These are phyloP conservation scores for Agroathelia rolfsii DNA, from an alignment of 1,284 basidiomycete species.

Conservation along the genomic window DNA sequence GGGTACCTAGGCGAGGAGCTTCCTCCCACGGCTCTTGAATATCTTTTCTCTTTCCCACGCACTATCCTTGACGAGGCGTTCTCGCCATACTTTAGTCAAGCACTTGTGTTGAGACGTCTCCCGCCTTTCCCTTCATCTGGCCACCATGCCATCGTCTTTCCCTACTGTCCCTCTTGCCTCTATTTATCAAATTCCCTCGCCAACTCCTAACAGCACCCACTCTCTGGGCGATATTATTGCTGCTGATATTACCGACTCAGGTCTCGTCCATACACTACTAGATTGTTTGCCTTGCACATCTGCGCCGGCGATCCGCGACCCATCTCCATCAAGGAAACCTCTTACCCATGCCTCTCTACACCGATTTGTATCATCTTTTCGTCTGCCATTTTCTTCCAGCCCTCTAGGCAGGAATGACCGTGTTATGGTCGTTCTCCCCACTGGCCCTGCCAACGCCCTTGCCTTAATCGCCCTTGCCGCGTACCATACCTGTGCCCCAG, in stretches of 20 bases:
- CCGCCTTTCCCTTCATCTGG: too few relatives aligned
- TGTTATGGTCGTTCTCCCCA: conserved; percentile 32
- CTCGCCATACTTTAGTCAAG: too few relatives aligned
- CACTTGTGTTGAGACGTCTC: too few relatives aligned
- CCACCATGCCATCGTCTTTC: too few relatives aligned
- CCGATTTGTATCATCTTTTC: conserved; percentile 27
- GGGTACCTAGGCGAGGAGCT: too few relatives aligned
- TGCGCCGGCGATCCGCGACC: conserved; percentile 25
- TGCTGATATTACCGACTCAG: conserved; percentile 18
- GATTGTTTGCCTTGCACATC: conserved; percentile 28
- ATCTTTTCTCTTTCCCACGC: too few relatives aligned
- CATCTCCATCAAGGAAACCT: conserved; percentile 15
- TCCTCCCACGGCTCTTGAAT: too few relatives aligned
- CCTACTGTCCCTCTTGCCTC: too few relatives aligned
- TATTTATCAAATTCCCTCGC: too few relatives aligned
- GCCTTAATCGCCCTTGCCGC: conserved; percentile 29
- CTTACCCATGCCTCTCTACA: conserved; percentile 24
- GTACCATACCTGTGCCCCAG: conserved; percentile 34
- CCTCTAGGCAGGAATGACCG: conserved; percentile 30
- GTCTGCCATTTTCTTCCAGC: conserved; percentile 22
- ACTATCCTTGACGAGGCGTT: too few relatives aligned
- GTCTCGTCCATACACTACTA: conserved; percentile 22
- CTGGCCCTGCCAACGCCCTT: conserved; percentile 32
- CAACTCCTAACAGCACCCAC: too few relatives aligned
- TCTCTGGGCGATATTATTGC: conserved; percentile 29